Evolutionary conservation across 495 filamentous ascomycete genomes (phyloP).

Genomic region (Xylaria flabelliformis): DNA sequence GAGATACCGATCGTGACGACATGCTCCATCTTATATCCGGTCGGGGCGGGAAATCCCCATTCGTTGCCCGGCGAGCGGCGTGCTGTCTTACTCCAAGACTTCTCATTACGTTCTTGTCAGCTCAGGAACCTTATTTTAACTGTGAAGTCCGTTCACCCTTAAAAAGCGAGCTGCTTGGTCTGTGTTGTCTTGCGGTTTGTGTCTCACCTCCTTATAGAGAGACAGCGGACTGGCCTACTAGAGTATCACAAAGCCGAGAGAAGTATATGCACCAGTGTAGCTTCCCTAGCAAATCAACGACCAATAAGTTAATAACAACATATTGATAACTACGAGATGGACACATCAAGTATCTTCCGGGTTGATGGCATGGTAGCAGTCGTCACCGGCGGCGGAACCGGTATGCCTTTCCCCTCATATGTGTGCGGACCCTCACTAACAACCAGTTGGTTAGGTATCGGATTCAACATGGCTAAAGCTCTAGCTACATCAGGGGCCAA

Average conservation of each 20-base stretch:
- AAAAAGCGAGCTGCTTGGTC: background rate
- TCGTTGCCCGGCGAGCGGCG: slow-evolving; percentile 12
- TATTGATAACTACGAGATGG: slow-evolving; percentile 22
- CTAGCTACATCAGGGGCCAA: slow-evolving; percentile 64
- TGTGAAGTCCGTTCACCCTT: background rate
- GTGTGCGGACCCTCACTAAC: background rate
- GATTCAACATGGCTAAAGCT: slow-evolving; percentile 63
- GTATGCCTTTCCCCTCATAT: slow-evolving; percentile 36
- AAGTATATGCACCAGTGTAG: background rate
- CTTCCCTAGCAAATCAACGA: background rate
- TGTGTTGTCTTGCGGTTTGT: background rate
- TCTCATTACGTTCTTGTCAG: background rate
- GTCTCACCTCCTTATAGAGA: background rate
- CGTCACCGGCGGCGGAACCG: slow-evolving; percentile 66
- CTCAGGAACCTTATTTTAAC: background rate
- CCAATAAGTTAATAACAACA: background rate
- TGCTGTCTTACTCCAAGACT: background rate
- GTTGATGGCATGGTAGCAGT: slow-evolving; percentile 67
- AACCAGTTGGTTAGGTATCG: slow-evolving; percentile 55
- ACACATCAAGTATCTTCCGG: slow-evolving; percentile 52
- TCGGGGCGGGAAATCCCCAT: background rate
- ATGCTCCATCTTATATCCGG: background rate
- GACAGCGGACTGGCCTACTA: background rate
- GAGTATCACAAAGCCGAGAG: background rate
- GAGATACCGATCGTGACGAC: background rate